A percentile compares a stretch with the other conserved stretches of the same genome.
Conservation (phyloP, 257 asterid genomes). For the Ophiorrhiza pumila region DNA sequence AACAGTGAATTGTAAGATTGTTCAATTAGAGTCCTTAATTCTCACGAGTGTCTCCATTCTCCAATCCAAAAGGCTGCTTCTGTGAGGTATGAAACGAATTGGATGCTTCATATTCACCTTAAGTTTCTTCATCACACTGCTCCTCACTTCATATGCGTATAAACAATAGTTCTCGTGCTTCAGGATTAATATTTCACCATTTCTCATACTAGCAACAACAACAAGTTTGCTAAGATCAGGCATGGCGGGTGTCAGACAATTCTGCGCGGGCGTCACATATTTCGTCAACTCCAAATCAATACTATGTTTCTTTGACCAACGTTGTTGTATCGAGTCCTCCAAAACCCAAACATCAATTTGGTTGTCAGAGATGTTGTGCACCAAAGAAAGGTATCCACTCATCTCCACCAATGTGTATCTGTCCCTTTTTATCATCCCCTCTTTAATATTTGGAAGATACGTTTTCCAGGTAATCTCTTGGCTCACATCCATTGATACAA, state of each 20-base stretch:
- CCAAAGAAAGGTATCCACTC: slow-evolving; percentile 16
- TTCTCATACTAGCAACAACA: slow-evolving; percentile 8
- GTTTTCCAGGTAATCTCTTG: slow-evolving; percentile 3
- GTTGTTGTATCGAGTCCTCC: slow-evolving; percentile 10
- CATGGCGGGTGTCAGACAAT: neutral
- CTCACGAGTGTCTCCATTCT: no score
- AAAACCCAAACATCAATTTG: slow-evolving; percentile 19
- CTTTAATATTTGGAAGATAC: slow-evolving; percentile 1
- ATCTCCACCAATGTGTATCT: slow-evolving; percentile 17
- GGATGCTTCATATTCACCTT: neutral
- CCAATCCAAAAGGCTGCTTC: slow-evolving; percentile 15
- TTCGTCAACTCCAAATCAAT: neutral
- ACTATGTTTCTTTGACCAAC: slow-evolving; percentile 24
- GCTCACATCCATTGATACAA: slow-evolving; percentile 16
- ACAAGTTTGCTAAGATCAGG: slow-evolving; percentile 18
- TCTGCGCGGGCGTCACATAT: neutral
- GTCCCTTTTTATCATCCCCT: neutral
- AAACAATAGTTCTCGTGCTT: slow-evolving; percentile 8
- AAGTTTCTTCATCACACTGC: slow-evolving; percentile 8
- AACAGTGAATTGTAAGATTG: no score
- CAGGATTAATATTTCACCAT: slow-evolving; percentile 8
- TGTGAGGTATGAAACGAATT: slow-evolving; percentile 7
- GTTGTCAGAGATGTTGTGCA: neutral
- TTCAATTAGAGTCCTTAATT: no score
- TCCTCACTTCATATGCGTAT: slow-evolving; percentile 9